Percentiles rank a stretch among this genome's conserved stretches.
These are phyloP conservation scores for Bimuria novae-zelandiae DNA, from an alignment of 2,329 filamentous ascomycete genomes.

Conservation along the genomic window DNA sequence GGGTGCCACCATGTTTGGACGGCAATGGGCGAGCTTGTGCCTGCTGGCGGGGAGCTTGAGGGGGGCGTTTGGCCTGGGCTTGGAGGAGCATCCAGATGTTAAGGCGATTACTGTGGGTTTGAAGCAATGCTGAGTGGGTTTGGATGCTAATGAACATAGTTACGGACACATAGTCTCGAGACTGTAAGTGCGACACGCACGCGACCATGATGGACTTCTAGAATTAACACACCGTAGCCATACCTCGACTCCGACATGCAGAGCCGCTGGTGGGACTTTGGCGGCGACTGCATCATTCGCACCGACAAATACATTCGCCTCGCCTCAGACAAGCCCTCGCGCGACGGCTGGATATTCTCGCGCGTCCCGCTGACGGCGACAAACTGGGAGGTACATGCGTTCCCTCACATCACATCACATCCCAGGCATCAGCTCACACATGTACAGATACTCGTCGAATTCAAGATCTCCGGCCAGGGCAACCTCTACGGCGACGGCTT, in stretches of 20 bases:
- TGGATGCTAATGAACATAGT: slow-evolving; percentile 56
- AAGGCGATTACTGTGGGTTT: slow-evolving; percentile 67
- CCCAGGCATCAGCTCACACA: slow-evolving; percentile 28
- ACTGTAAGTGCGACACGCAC: slow-evolving; percentile 63
- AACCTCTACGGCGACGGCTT: slow-evolving; percentile 95
- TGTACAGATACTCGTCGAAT: slow-evolving; percentile 81
- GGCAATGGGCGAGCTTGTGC: slow-evolving; percentile 43
- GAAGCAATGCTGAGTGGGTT: no score
- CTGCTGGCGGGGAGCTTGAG: slow-evolving; percentile 45
- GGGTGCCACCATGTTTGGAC: slow-evolving; percentile 36
- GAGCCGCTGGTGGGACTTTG: slow-evolving; percentile 99
- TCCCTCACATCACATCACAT: no score
- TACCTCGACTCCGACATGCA: slow-evolving; percentile 98
- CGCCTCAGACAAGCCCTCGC: slow-evolving; percentile 86
- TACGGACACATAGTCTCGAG: slow-evolving; percentile 83
- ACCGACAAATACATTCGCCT: slow-evolving; percentile 85
- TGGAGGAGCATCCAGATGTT: slow-evolving; percentile 54
- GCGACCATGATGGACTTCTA: background rate
- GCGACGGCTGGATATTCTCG: slow-evolving; percentile 92
- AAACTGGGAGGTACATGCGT: slow-evolving; percentile 80
- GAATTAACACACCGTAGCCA: slow-evolving; percentile 61
- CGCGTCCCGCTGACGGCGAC: slow-evolving; percentile 93
- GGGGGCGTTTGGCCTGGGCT: slow-evolving; percentile 34
- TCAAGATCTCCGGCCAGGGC: slow-evolving; percentile 87
- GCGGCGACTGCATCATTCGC: slow-evolving; percentile 86